Evolutionary conservation across 2,329 filamentous ascomycete species (phyloP).

Genomic region (Aureobasidium namibiae): DNA sequence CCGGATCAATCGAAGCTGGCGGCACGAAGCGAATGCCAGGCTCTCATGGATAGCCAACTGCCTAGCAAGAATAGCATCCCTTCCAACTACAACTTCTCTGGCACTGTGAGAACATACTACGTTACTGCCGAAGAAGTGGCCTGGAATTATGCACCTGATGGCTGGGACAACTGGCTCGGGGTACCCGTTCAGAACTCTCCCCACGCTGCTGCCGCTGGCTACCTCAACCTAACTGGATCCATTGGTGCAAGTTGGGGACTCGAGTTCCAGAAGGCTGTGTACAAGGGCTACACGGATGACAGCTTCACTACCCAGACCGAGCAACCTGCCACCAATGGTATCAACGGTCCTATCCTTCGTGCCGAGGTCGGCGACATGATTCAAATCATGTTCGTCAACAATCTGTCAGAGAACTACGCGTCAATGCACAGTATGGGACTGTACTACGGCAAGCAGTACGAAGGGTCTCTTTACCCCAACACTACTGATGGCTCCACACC

Average conservation of each 20-base stretch:
- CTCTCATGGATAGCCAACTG: slow-evolving; percentile 14
- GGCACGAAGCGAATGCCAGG: neutral
- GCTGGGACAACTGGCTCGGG: slow-evolving; percentile 24
- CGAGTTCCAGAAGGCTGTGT: slow-evolving; percentile 24
- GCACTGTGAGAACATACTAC: slow-evolving; percentile 21
- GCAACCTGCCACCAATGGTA: slow-evolving; percentile 23
- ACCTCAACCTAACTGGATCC: slow-evolving; percentile 17
- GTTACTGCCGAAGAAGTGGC: slow-evolving; percentile 21
- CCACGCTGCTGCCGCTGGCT: slow-evolving; percentile 13
- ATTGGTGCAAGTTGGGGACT: slow-evolving; percentile 16
- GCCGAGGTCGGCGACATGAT: slow-evolving; percentile 23
- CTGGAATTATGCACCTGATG: slow-evolving; percentile 22
- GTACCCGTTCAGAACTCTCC: slow-evolving; percentile 10
- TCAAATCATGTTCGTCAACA: slow-evolving; percentile 24
- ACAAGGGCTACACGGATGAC: slow-evolving; percentile 25
- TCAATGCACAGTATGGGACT: slow-evolving; percentile 24
- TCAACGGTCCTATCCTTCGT: slow-evolving; percentile 21
- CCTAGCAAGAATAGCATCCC: slow-evolving; percentile 16
- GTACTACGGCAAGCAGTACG: slow-evolving; percentile 19
- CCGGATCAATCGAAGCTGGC: slow-evolving; percentile 1
- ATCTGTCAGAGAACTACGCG: slow-evolving; percentile 19
- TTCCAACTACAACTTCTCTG: slow-evolving; percentile 17
- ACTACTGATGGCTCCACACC: slow-evolving; percentile 15
- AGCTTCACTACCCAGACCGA: slow-evolving; percentile 18
- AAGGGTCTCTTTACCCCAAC: slow-evolving; percentile 21